Evolutionary conservation across 208 protist genomes (phyloP), one percentile per base, ranked within the genome.

Genomic region (Hexamita inflata): DNA sequence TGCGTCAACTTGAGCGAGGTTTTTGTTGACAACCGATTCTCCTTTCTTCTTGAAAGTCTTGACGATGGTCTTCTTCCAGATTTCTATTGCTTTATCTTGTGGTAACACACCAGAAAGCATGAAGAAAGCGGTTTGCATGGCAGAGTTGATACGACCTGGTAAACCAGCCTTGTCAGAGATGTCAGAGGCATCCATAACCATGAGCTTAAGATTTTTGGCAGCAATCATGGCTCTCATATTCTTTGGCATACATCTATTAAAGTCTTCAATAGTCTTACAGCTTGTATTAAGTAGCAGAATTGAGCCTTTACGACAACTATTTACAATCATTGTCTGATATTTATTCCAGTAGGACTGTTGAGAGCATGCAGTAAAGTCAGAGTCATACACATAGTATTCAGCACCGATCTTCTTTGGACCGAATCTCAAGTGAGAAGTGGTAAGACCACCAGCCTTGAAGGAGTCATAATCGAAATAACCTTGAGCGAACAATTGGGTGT

Each of bases 41-140:
- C 85, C 85, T 39, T 88, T 86, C 29, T 73, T 77, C 58, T 59
- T 65, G 59, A 80, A 88, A 32, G 77, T 82, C 38, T 88, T 83
- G 0, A 57, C 42, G 30, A 88, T 82, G 19, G 75, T 60, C 35
- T 87, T 59, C 40, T 85, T 85, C 13, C 87, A 60, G 9, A 86
- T 45, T 26, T 7, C 57, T 24, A 87, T 68, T 9, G 85, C 85
- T 30, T 78, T 15, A 30, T 88, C 85, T 40, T 75, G 2, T 53
- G 79, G 79, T 4, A 82, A 26, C 59, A 88, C 81, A 15, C 75
- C 66, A 57, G 84, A 78, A 15, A 89, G 73, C 35, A 78, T 74
- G 75, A 89, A 89, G 84, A 89, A 89, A 40, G 64, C 83, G 32
- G 85, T 77, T 53, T 89, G 85, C 86, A 89, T 88, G 53, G 87